These are phyloP conservation scores for Filosporella fistucella DNA, from an alignment of 495 filamentous ascomycete genomes.

Conservation along the genomic window DNA sequence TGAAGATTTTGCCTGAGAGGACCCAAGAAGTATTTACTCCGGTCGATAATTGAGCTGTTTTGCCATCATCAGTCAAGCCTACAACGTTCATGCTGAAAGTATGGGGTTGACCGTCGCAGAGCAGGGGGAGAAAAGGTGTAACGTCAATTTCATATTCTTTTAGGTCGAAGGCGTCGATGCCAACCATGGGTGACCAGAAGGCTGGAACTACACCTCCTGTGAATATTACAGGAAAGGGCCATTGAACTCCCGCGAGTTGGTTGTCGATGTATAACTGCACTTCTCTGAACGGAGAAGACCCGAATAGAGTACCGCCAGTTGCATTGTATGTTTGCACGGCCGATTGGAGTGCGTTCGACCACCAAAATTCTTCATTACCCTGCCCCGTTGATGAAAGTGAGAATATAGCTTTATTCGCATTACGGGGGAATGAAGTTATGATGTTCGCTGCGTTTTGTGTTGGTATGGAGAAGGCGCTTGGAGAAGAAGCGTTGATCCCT, in stretches of 20 bases:
- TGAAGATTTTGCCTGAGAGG: slow-evolving; percentile 79
- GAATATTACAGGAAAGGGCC: slow-evolving; percentile 85
- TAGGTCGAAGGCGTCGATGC: slow-evolving; percentile 80
- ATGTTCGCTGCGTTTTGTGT: slow-evolving; percentile 53
- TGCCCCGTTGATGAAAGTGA: slow-evolving; percentile 77
- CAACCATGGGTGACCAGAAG: slow-evolving; percentile 80
- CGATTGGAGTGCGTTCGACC: slow-evolving; percentile 67
- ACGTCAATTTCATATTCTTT: slow-evolving; percentile 80
- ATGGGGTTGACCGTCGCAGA: slow-evolving; percentile 62
- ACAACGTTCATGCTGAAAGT: slow-evolving; percentile 66
- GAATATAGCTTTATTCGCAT: slow-evolving; percentile 65
- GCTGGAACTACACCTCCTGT: slow-evolving; percentile 81
- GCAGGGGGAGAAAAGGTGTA: slow-evolving; percentile 64
- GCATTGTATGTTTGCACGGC: slow-evolving; percentile 57
- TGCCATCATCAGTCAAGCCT: slow-evolving; percentile 51
- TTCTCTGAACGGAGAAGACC: slow-evolving; percentile 75
- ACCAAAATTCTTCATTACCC: slow-evolving; percentile 83
- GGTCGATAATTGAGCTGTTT: slow-evolving; percentile 42
- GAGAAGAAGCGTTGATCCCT: slow-evolving; percentile 38
- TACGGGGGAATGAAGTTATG: slow-evolving; percentile 50
- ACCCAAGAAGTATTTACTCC: slow-evolving; percentile 68
- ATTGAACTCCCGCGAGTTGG: slow-evolving; percentile 68
- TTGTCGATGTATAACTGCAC: slow-evolving; percentile 77
- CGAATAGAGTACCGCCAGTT: slow-evolving; percentile 54
- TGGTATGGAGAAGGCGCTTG: slow-evolving; percentile 69